Evolutionary conservation across 139 green algal genomes (phyloP).

Genomic region (Chlamydomonas sp.): DNA sequence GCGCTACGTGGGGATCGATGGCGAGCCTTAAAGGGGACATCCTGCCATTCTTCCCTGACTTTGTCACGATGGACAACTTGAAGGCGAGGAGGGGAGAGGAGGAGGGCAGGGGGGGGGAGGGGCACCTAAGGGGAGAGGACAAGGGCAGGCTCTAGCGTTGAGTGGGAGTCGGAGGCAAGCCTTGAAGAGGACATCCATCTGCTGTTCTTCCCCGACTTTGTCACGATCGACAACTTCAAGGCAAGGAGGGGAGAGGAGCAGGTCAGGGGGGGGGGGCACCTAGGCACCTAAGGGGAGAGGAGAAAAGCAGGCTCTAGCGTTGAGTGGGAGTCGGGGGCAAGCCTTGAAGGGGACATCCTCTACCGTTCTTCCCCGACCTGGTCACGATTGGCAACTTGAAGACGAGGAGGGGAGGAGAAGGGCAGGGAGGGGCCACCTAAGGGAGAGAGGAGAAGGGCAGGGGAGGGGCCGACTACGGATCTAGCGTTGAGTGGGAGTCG

Average conservation of each 20-base stretch:
- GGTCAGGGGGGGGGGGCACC: no score
- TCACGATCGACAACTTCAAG: constrained; percentile 92
- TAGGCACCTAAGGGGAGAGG: no score
- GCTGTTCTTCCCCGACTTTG: constrained; percentile 94
- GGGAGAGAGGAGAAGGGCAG: background rate
- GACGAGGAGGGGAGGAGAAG: no score
- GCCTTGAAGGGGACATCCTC: constrained; percentile 85
- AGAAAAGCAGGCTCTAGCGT: no score
- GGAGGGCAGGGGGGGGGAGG: no score
- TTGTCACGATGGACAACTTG: constrained; percentile 91
- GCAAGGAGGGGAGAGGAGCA: no score
- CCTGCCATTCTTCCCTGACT: constrained; percentile 93
- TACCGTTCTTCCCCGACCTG: constrained; percentile 95
- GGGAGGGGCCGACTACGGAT: no score
- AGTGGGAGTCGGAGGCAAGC: background rate
- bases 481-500: background rate
- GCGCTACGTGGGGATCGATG: background rate
- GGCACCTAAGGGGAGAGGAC: no score
- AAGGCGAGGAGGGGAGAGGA: constrained; percentile 78
- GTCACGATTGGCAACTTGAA: constrained; percentile 92
- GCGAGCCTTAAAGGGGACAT: constrained; percentile 84
- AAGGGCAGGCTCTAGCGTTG: background rate
- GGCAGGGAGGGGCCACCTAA: no score
- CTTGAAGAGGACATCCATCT: constrained; percentile 91
- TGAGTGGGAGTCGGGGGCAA: background rate